Evolutionary conservation across 2,329 filamentous ascomycete genomes (phyloP).

Genomic region (Claviceps cyperi): DNA sequence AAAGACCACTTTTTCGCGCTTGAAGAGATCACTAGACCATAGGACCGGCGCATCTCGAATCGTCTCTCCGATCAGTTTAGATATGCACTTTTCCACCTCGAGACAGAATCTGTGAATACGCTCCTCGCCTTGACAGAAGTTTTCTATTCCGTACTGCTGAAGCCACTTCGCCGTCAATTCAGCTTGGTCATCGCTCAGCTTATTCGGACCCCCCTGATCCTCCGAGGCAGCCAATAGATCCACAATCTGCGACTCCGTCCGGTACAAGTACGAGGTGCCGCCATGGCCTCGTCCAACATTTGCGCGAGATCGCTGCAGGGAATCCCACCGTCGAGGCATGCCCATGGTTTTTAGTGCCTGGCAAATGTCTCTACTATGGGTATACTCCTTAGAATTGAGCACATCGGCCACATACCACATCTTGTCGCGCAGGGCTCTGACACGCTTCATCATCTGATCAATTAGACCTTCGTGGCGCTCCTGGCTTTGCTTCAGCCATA

Average conservation of each 20-base stretch:
- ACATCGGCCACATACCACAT: constrained; percentile 99
- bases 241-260: constrained; percentile 71
- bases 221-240: constrained; percentile 72
- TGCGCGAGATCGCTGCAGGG: constrained; percentile 34
- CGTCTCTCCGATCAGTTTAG: constrained; percentile 70
- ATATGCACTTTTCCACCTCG: constrained; percentile 76
- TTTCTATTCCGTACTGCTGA: constrained; percentile 67
- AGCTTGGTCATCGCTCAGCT: constrained; percentile 88
- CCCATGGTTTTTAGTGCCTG: constrained; percentile 86
- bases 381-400: constrained; percentile 75
- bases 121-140: constrained; percentile 90
- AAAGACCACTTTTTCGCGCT: constrained; percentile 54
- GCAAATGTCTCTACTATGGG: constrained; percentile 73
- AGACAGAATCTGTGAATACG: constrained; percentile 86
- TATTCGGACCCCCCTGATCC: constrained; percentile 82
- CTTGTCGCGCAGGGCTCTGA: constrained; percentile 73
- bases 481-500: constrained; percentile 71
- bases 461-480: constrained; percentile 62
- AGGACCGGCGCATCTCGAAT: constrained; percentile 75
- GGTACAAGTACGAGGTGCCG: constrained; percentile 53
- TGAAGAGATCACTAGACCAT: constrained; percentile 84
- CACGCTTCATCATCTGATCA: constrained; percentile 57
- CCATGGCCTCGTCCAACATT: constrained; percentile 32
- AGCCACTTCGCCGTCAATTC: constrained; percentile 77
- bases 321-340: constrained; percentile 41